Evolutionary conservation across 352 stramenopile species (phyloP), one percentile per base, ranked within the genome.

Genomic region (Globisporangium paddicum): DNA sequence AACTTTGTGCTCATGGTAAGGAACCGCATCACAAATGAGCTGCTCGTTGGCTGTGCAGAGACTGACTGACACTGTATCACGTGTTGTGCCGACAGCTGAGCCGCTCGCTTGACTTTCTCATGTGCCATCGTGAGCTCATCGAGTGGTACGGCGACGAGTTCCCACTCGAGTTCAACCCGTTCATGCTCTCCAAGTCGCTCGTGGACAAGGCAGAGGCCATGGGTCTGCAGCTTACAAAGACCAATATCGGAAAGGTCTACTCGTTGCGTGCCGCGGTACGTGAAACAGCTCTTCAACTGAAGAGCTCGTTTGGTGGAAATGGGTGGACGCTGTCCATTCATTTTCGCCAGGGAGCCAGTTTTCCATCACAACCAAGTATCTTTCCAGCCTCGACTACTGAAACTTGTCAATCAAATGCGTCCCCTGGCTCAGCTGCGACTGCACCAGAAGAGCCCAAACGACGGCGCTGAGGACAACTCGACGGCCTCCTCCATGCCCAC

Each of bases 71-170:
- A 5, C 16, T 42, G 37, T 42, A 19, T 9, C 3, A 42, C n/a
- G 5, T n/a, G 16, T 42, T 18, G 16, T 18, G 10, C 10, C 2
- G 37, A 13, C 62, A 86, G 76, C 62, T 84, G 21, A 66, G 81
- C 16, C 51, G 46, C 0, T 86, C 80, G 58, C 65, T 90, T 26
- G 76, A 90, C 25, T 86, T 72, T 42, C 51, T 90, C 11, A 66
- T 50, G 5, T 45, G 30, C 19, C 42, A 63, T 25, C 51, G 40
- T 8, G 70, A 82, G 48, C 68, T 82, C 1, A 55, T 74, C 44
- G 78, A 86, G 49, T 90, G 78, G 81, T 90, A 87, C 51, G 76
- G 81, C 28, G 75, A 90, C n/a, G 81, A 89, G 50, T 90, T 90
- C 54, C 71, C 73, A 5, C 75, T 86, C 50, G 69, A 78, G 37